Evolutionary conservation across 257 asterid genomes (phyloP).

Genomic region (Petrea volubilis): DNA sequence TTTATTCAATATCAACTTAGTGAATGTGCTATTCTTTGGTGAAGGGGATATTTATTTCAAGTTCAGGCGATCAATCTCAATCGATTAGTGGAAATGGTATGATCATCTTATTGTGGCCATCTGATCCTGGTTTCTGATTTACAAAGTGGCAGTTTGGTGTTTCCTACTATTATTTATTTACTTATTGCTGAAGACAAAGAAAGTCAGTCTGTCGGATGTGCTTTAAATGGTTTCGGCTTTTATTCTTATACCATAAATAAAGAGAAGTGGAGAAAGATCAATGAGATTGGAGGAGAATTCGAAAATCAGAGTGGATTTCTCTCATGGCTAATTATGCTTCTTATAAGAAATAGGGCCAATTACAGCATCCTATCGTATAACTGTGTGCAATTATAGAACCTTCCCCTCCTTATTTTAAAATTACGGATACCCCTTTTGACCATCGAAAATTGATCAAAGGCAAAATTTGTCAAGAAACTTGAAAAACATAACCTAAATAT

Average conservation of each 20-base stretch:
- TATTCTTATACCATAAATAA: no score
- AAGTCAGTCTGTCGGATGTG: no score
- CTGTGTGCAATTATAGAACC: no score
- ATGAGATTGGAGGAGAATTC: no score
- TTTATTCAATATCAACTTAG: conserved; percentile 16
- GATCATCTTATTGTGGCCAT: conserved; percentile 28
- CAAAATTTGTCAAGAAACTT: not conserved
- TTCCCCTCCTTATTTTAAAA: no score
- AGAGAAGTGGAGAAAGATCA: conserved; percentile 1
- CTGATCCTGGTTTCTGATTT: conserved; percentile 18
- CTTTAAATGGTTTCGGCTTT: not conserved
- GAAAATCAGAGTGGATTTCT: no score
- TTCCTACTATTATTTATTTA: conserved; percentile 3
- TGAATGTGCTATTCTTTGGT: conserved; percentile 27
- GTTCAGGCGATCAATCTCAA: conserved; percentile 97
- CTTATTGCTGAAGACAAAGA: not conserved
- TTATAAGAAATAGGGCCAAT: not conserved
- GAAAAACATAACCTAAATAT: not conserved
- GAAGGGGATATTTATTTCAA: conserved; percentile 92
- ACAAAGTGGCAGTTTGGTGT: conserved; percentile 2
- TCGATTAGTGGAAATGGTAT: conserved; percentile 90
- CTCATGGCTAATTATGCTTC: conserved; percentile 5
- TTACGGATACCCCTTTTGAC: no score
- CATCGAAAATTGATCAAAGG: no score
- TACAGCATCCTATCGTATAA: no score